A percentile compares a stretch with the other conserved stretches of the same genome.
These are phyloP conservation scores for Psidium friedrichsthalianum DNA, from an alignment of 345 rosid species.

Conservation along the genomic window DNA sequence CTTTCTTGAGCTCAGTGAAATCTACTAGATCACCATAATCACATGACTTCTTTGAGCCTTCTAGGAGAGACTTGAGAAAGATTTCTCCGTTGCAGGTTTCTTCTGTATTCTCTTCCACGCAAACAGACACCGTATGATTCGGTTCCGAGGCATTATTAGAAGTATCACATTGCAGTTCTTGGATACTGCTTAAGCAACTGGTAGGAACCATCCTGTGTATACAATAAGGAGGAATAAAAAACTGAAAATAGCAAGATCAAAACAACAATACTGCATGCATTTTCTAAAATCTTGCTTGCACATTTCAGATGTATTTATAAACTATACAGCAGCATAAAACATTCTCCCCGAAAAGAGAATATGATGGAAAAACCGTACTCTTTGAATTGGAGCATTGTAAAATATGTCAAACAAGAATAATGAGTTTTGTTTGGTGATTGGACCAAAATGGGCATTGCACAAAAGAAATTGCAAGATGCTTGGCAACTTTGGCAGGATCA, in stretches of 20 bases:
- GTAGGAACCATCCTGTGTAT: not conserved
- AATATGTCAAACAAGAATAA: not conserved
- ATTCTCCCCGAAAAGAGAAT: not conserved
- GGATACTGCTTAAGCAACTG: not conserved
- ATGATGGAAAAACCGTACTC: not conserved
- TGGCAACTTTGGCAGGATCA: not conserved
- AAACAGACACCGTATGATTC: conserved; percentile 8
- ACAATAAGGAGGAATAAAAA: not conserved
- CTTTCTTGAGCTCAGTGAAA: conserved; percentile 49
- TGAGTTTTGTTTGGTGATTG: not conserved
- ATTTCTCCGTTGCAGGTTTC: conserved; percentile 45
- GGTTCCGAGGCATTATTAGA: not conserved
- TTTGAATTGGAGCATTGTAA: not conserved
- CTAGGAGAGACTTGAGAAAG: conserved; percentile 31
- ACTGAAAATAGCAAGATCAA: not conserved
- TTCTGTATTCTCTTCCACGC: conserved; percentile 6
- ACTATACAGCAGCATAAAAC: not conserved
- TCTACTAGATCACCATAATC: conserved; percentile 57
- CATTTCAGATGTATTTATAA: not conserved
- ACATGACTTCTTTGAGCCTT: not conserved
- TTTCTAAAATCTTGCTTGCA: not conserved
- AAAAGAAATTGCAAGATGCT: not conserved
- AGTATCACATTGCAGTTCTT: not conserved
- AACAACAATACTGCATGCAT: not conserved
- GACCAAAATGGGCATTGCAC: not conserved